Evolutionary conservation across 805 yeast genomes (phyloP), one percentile per base, ranked within the genome.

Genomic region (Lipomyces japonicus): DNA sequence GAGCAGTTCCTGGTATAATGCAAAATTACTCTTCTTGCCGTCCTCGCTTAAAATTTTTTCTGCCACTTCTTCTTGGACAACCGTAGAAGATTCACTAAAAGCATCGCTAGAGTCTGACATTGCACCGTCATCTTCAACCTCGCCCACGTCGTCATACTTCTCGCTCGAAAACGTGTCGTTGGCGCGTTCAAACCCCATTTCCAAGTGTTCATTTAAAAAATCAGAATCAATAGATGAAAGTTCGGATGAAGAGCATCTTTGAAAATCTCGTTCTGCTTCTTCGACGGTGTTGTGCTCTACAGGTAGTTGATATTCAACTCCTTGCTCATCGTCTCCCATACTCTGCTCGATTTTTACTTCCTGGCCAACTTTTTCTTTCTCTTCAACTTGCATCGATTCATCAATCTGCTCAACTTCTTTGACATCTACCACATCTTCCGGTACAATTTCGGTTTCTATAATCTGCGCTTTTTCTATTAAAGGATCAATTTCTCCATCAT

Each of bases 21-120:
- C 31, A 34, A 25, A 44, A 18, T 47, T 43, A 32, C 23, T 48
- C 18, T 16, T n/a, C 44, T 46, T 39, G 7, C 44, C 51, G 25
- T 52, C 48, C 28, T 32, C 43, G 32, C 46, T 43, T 10, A 39
- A 37, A 21, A 46, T 35, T 14, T 23, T 24, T 10, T 28, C 39
- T 6, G 35, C 38, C 18, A 37, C 40, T 3, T 53, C 50, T 4
- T 43, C 50, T 2, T 40, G 30, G 18, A 53, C 44, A 6, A 46
- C 48, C 9, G 58, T 53, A 4, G 55, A 46, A 4, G 57, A 36
- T 34, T 53, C 58, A 34, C 58, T 53, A 12, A 51, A 12, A 5
- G 50, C 52, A 25, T 49, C 57, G 25, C 51, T 43, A 22, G 39
- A 42, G 18, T 42, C 34, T 35, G 19, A 32, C 19, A 12, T 28